A percentile compares a stretch with the other conserved stretches of the same genome.
Evolutionary conservation across 1,284 basidiomycete genomes (phyloP).

Genomic region (Cutaneotrichosporon sp.): DNA sequence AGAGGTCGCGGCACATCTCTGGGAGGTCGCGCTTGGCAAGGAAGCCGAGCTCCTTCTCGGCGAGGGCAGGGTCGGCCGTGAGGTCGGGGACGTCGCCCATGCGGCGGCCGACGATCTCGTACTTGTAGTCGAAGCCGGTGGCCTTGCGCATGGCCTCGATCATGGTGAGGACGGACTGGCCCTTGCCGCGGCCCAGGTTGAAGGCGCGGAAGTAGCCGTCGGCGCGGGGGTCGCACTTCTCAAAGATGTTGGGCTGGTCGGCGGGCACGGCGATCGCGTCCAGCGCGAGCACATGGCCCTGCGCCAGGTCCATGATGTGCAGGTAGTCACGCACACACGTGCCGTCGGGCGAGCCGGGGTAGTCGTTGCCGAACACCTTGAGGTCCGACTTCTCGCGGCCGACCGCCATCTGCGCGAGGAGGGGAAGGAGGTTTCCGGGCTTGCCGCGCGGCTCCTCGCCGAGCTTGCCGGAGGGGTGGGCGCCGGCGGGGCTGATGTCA

Average conservation of each 20-base stretch:
- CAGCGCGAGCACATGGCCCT: conserved; percentile 89
- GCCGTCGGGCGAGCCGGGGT: conserved; percentile 81
- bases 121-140: conserved; percentile 64
- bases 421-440: conserved; percentile 91
- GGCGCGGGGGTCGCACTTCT: conserved; percentile 41
- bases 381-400: conserved; percentile 82
- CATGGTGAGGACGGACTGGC: conserved; percentile 91
- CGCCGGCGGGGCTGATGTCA: conserved; percentile 80
- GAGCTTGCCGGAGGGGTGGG: conserved; percentile 88
- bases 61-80: conserved; percentile 88
- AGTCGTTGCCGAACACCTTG: conserved; percentile 97
- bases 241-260: conserved; percentile 42
- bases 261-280: conserved; percentile 62
- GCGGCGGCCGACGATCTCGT: conserved; percentile 81
- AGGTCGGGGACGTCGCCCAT: conserved; percentile 95
- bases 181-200: conserved; percentile 92
- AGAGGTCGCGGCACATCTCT: conserved; percentile 86
- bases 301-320: conserved; percentile 92
- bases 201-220: conserved; percentile 78
- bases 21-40: conserved; percentile 76
- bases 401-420: conserved; percentile 93
- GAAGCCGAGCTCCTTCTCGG: conserved; percentile 94
- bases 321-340: conserved; percentile 98
- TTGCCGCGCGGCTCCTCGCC: conserved; percentile 95
- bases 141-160: conserved; percentile 93